These are phyloP conservation scores for Leccinum holopus DNA, from an alignment of 1,284 basidiomycete genomes.

Conservation along the genomic window DNA sequence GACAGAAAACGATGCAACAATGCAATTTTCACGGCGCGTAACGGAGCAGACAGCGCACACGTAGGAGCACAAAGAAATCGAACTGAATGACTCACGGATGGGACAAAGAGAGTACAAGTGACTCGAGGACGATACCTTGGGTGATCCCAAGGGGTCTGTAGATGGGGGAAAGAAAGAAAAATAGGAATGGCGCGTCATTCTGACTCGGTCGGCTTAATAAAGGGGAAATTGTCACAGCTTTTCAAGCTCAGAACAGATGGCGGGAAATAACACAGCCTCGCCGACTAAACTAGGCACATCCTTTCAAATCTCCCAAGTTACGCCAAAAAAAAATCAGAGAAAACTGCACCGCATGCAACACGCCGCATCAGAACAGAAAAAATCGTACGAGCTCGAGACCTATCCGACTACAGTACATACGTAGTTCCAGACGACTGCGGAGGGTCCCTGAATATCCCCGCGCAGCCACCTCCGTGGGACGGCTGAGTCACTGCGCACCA, in stretches of 20 bases:
- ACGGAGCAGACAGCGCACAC: constrained; percentile 27
- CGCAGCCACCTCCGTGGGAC: constrained; percentile 11
- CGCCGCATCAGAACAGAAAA: not conserved
- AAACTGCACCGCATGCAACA: not conserved
- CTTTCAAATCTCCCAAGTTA: not conserved
- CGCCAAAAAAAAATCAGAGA: not conserved
- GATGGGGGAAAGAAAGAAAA: constrained; percentile 27
- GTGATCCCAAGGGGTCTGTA: constrained; percentile 26
- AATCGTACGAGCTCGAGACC: not conserved
- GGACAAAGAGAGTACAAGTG: constrained; percentile 19
- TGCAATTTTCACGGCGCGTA: constrained; percentile 20
- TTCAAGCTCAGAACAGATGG: constrained; percentile 43
- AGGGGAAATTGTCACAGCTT: constrained; percentile 36
- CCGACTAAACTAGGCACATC: constrained; percentile 4
- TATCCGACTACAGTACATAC: not conserved
- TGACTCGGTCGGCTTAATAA: constrained; percentile 46
- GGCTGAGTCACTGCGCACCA: constrained; percentile 8
- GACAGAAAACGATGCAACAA: constrained; percentile 29
- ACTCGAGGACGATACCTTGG: constrained; percentile 25
- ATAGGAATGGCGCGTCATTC: not conserved
- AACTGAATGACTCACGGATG: constrained; percentile 32
- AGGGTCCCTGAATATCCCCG: constrained; percentile 5
- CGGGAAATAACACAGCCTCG: not conserved
- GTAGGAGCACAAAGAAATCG: constrained; percentile 33
- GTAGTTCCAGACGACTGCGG: constrained; percentile 22